Percentiles rank a stretch among this genome's conserved stretches.
Conservation (phyloP, 2,329 filamentous ascomycete genomes). For the Sphaerulina musiva region DNA sequence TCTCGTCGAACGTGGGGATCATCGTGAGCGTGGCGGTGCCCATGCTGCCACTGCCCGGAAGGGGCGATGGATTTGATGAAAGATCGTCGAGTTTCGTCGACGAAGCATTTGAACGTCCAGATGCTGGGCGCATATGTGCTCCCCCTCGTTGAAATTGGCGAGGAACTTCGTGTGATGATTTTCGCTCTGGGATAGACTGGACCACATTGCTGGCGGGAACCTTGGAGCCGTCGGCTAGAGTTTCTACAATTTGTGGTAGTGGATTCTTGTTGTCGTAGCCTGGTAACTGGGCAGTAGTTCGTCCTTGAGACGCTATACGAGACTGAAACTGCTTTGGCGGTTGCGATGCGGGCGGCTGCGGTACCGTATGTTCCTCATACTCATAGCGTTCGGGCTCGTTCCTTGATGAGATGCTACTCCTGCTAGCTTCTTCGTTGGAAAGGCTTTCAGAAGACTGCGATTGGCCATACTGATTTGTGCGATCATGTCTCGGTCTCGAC, state of each 20-base stretch:
- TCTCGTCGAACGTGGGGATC: conserved; percentile 68
- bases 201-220: conserved; percentile 24
- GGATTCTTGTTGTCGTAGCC: conserved; percentile 38
- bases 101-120: conserved; percentile 29
- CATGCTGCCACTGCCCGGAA: conserved; percentile 59
- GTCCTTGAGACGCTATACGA: conserved; percentile 49
- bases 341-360: conserved; percentile 32
- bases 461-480: conserved; percentile 36
- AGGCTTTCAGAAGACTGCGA: conserved; percentile 30
- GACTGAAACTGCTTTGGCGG: conserved; percentile 50
- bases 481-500: conserved; percentile 53
- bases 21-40: conserved; percentile 73
- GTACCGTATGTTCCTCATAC: conserved; percentile 27
- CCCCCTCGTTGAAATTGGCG: conserved; percentile 31
- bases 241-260: conserved; percentile 60
- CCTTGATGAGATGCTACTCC: conserved; percentile 4
- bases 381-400: conserved; percentile 15
- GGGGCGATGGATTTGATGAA: conserved; percentile 57
- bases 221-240: conserved; percentile 37
- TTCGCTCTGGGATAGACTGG: conserved; percentile 45
- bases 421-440: conserved; percentile 6
- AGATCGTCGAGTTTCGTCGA: conserved; percentile 56
- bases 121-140: conserved; percentile 31
- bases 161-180: conserved; percentile 38
- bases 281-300: conserved; percentile 49